A percentile compares a stretch with the other conserved stretches of the same genome.
phyloP scores from a whole-genome alignment of 164 flowering plant genomes.

The Magnolia changhungtana region DNA sequence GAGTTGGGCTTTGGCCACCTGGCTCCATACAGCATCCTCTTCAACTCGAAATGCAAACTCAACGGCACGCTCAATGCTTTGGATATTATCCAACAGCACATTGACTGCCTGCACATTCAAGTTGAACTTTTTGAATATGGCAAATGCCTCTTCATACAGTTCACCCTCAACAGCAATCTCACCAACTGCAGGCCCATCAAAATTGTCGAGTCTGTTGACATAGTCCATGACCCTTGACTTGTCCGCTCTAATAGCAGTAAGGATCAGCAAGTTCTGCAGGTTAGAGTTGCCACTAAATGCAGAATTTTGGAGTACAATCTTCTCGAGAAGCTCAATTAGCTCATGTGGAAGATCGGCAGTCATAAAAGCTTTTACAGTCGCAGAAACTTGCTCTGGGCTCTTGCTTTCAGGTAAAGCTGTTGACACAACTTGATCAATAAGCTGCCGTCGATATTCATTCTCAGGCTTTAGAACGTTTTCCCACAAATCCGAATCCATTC shows the following conservation, averaged over 20 bases:
- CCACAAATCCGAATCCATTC: slow-evolving; percentile 98
- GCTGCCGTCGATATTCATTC: slow-evolving; percentile 85
- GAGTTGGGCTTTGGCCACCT: slow-evolving; percentile 97
- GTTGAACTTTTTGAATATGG: slow-evolving; percentile 96
- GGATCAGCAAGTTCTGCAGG: slow-evolving; percentile 85
- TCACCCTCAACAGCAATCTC: slow-evolving; percentile 98
- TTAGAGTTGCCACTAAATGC: slow-evolving; percentile 99
- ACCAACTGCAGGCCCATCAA: slow-evolving; percentile 99
- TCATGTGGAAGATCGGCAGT: slow-evolving; percentile 99
- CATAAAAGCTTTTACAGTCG: slow-evolving; percentile 99
- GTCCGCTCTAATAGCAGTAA: slow-evolving; percentile 95
- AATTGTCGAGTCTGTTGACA: slow-evolving; percentile 87
- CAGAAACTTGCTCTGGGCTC: slow-evolving; percentile 99
- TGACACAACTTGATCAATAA: slow-evolving; percentile 99
- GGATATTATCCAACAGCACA: slow-evolving; percentile 86
- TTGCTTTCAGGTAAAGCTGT: slow-evolving; percentile 99
- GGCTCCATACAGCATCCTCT: slow-evolving; percentile 99
- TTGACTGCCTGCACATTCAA: slow-evolving; percentile 97
- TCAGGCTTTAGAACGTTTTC: slow-evolving; percentile 93
- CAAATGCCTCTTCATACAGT: slow-evolving; percentile 95
- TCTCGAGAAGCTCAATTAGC: slow-evolving; percentile 95
- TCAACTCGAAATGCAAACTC: slow-evolving; percentile 99
- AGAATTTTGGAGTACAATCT: slow-evolving; percentile 98
- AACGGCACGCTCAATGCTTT: slow-evolving; percentile 87
- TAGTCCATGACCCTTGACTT: slow-evolving; percentile 98